These are phyloP conservation scores for Brassica nigra DNA, from an alignment of 345 rosid genomes.

Conservation along the genomic window DNA sequence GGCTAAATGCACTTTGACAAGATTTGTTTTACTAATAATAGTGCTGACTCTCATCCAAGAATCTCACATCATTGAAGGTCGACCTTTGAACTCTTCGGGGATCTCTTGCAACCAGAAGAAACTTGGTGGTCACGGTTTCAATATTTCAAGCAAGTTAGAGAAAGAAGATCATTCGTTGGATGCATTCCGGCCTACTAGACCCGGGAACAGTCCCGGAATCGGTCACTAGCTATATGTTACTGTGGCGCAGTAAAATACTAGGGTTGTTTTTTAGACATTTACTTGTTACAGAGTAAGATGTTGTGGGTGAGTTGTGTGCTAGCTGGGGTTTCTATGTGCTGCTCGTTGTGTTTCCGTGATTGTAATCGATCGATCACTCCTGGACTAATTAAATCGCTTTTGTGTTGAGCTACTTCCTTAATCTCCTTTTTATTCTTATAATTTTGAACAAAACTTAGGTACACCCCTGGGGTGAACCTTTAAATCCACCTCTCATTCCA, in stretches of 20 bases:
- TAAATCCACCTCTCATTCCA: too few relatives aligned
- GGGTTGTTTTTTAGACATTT: slow-evolving; percentile 11
- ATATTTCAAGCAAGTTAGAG: slow-evolving; percentile 21
- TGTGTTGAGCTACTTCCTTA: not conserved
- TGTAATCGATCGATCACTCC: slow-evolving; percentile 26
- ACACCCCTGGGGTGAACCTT: too few relatives aligned
- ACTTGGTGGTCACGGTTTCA: not conserved
- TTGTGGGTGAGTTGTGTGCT: slow-evolving; percentile 8
- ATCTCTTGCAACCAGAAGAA: slow-evolving; percentile 25
- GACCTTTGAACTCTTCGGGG: slow-evolving; percentile 35
- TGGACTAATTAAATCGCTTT: slow-evolving; percentile 16
- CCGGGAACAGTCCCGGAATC: slow-evolving; percentile 66
- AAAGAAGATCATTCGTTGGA: slow-evolving; percentile 39
- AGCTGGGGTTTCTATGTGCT: slow-evolving; percentile 10
- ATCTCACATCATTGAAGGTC: slow-evolving; percentile 45
- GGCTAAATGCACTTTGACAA: slow-evolving; percentile 43
- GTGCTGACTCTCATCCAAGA: slow-evolving; percentile 42
- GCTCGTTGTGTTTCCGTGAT: slow-evolving; percentile 22
- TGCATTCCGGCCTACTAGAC: slow-evolving; percentile 59
- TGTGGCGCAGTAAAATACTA: not conserved
- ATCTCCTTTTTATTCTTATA: not conserved
- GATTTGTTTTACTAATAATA: slow-evolving; percentile 46
- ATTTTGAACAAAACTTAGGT: too few relatives aligned
- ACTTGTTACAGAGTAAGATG: slow-evolving; percentile 25
- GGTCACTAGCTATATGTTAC: slow-evolving; percentile 50